These are phyloP conservation scores for Pleurotus tuber-regium DNA, from an alignment of 768 basidiomycete species.

Conservation along the genomic window DNA sequence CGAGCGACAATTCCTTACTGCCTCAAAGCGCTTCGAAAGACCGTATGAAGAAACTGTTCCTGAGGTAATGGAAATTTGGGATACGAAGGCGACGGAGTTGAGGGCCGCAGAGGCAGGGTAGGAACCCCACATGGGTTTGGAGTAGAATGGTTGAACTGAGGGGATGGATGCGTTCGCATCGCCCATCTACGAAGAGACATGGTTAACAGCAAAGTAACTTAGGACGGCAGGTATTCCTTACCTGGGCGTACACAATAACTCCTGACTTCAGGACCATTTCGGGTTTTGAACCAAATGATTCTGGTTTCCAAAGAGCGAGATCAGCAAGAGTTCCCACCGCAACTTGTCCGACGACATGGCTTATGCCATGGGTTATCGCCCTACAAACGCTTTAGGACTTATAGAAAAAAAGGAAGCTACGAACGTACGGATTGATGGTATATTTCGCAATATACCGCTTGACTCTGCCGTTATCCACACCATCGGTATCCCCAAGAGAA, in stretches of 20 bases:
- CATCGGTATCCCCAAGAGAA: slow-evolving; percentile 65
- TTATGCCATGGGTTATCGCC: slow-evolving; percentile 92
- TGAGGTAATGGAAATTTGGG: slow-evolving; percentile 58
- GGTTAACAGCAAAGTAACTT: neutral
- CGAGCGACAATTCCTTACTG: slow-evolving; percentile 73
- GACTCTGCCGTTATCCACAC: slow-evolving; percentile 83
- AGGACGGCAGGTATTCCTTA: slow-evolving; percentile 35
- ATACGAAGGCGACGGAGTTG: slow-evolving; percentile 87
- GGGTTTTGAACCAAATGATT: slow-evolving; percentile 89
- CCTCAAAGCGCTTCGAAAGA: slow-evolving; percentile 67
- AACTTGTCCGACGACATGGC: slow-evolving; percentile 82
- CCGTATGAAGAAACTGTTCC: slow-evolving; percentile 64
- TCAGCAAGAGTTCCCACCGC: slow-evolving; percentile 85
- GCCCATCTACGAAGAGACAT: slow-evolving; percentile 66
- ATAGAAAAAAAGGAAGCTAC: slow-evolving; percentile 6
- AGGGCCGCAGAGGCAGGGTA: slow-evolving; percentile 74
- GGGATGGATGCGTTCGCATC: slow-evolving; percentile 97
- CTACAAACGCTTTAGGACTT: slow-evolving; percentile 33
- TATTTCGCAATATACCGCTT: slow-evolving; percentile 97
- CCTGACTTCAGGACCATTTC: slow-evolving; percentile 96
- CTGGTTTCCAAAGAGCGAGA: slow-evolving; percentile 93
- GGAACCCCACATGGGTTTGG: slow-evolving; percentile 93
- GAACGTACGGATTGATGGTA: slow-evolving; percentile 91
- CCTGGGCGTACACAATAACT: slow-evolving; percentile 88
- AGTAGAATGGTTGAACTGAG: slow-evolving; percentile 85